phyloP scores from a whole-genome alignment of 139 green algal genomes.

The Tetraselmis chui region DNA sequence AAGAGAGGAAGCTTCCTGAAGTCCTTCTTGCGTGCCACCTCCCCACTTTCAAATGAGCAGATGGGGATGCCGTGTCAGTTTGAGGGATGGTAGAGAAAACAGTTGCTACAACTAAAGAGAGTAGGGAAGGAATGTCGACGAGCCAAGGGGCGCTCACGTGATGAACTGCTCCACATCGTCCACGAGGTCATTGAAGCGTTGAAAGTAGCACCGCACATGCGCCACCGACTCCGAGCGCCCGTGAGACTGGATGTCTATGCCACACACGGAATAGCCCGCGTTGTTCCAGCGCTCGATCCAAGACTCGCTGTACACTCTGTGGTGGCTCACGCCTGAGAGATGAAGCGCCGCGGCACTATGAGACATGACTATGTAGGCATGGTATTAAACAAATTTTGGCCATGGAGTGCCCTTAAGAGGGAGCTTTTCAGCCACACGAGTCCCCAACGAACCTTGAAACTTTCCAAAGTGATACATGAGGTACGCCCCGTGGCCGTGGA shows the following conservation, averaged over 20 bases:
- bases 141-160: no score
- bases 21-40: slow-evolving; percentile 11
- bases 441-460: not conserved
- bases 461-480: not conserved
- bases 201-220: slow-evolving; percentile 40
- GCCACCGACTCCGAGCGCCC: slow-evolving; percentile 42
- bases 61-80: no score
- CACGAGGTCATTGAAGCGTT: slow-evolving; percentile 52
- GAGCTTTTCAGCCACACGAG: no score
- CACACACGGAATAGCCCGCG: slow-evolving; percentile 45
- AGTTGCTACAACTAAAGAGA: no score
- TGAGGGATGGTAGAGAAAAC: not conserved
- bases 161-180: slow-evolving; percentile 47
- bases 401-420: no score
- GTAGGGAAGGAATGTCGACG: no score
- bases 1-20: slow-evolving; percentile 46
- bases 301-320: slow-evolving; percentile 41
- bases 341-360: no score
- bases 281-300: slow-evolving; percentile 59
- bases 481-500: not conserved
- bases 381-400: no score
- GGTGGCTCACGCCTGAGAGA: slow-evolving; percentile 13
- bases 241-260: slow-evolving; percentile 55
- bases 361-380: no score
- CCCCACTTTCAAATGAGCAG: no score